These are phyloP conservation scores for Xerocomellus amylosporus DNA, from an alignment of 768 basidiomycete genomes.

Conservation along the genomic window DNA sequence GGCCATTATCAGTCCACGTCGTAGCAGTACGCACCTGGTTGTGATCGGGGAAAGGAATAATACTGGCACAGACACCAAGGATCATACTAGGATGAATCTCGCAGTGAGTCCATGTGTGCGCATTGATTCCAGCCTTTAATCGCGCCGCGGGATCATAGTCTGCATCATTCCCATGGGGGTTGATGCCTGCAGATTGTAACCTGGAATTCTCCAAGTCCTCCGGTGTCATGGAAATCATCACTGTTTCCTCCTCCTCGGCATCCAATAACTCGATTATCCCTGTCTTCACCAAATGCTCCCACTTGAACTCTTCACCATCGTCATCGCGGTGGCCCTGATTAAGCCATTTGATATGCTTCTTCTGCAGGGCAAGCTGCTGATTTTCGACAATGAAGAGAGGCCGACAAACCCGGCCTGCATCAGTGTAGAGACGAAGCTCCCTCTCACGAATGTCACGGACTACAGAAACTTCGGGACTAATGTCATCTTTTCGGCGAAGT, in stretches of 20 bases:
- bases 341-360: slow-evolving; percentile 79
- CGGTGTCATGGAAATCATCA: slow-evolving; percentile 99
- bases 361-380: slow-evolving; percentile 78
- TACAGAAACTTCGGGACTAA: slow-evolving; percentile 93
- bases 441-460: slow-evolving; percentile 94
- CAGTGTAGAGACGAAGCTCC: slow-evolving; percentile 92
- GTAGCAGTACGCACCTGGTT: slow-evolving; percentile 70
- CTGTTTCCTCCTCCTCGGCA: slow-evolving; percentile 98
- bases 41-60: slow-evolving; percentile 99
- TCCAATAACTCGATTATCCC: slow-evolving; percentile 94
- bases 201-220: slow-evolving; percentile 90
- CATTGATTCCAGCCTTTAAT: slow-evolving; percentile 77
- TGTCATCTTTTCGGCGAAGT: slow-evolving; percentile 89
- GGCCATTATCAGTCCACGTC: background rate
- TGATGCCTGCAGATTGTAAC: slow-evolving; percentile 56
- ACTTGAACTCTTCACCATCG: slow-evolving; percentile 64
- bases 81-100: slow-evolving; percentile 99
- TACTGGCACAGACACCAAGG: slow-evolving; percentile 95
- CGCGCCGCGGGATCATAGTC: slow-evolving; percentile 87
- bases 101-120: slow-evolving; percentile 97
- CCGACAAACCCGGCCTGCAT: slow-evolving; percentile 97
- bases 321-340: slow-evolving; percentile 56
- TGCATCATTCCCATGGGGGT: slow-evolving; percentile 56
- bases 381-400: slow-evolving; percentile 96
- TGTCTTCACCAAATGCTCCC: slow-evolving; percentile 79